Conservation (phyloP, 2,329 filamentous ascomycete genomes). For the Microsporum canis region DNA sequence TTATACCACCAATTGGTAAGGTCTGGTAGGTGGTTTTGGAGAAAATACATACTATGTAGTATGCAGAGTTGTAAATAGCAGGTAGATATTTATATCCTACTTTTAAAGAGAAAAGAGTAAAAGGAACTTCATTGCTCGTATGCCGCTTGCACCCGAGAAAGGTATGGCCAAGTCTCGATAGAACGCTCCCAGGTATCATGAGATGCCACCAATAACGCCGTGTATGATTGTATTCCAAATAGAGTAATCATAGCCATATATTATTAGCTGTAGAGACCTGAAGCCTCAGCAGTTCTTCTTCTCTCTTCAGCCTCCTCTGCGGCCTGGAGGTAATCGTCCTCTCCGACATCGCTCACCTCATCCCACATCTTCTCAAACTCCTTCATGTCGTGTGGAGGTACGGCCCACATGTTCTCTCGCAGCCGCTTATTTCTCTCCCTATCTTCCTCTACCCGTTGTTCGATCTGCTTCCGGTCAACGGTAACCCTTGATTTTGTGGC, state of each 20-base stretch:
- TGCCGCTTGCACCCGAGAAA: not conserved
- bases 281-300: constrained; percentile 34
- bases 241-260: not conserved
- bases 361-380: constrained; percentile 79
- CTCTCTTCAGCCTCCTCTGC: constrained; percentile 59
- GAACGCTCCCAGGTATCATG: not conserved
- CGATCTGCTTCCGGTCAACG: constrained; percentile 77
- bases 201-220: not conserved
- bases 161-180: constrained; percentile 1
- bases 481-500: constrained; percentile 34
- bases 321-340: constrained; percentile 70
- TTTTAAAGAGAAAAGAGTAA: too few relatives aligned
- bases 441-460: constrained; percentile 95
- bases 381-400: constrained; percentile 52
- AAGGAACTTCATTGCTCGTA: too few relatives aligned
- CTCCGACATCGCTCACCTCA: constrained; percentile 72
- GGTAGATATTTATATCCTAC: too few relatives aligned
- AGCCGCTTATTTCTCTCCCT: constrained; percentile 85
- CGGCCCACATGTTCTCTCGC: constrained; percentile 87
- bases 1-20: too few relatives aligned
- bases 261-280: constrained; percentile 5
- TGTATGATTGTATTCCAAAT: not conserved
- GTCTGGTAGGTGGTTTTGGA: too few relatives aligned
- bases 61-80: too few relatives aligned
- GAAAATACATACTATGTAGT: too few relatives aligned